phyloP scores from a whole-genome alignment of 2,329 filamentous ascomycete genomes.

The Fusarium sororula region DNA sequence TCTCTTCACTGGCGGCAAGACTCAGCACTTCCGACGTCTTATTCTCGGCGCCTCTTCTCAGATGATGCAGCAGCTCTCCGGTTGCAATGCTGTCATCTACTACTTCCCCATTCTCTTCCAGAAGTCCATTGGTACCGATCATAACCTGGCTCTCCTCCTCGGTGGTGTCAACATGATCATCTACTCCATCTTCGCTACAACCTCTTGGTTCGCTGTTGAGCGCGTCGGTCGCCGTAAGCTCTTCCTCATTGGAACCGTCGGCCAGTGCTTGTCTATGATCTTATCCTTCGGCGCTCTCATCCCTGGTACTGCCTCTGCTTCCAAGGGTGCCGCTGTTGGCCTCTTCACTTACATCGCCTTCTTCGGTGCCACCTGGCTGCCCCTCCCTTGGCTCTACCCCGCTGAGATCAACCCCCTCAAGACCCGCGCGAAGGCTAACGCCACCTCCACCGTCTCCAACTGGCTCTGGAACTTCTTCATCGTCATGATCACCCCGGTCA shows the following conservation, averaged over 20 bases:
- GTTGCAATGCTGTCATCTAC: conserved; percentile 68
- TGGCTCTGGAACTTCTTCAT: conserved; percentile 77
- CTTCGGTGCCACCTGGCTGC: conserved; percentile 72
- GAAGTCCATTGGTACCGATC: conserved; percentile 36
- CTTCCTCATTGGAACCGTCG: conserved; percentile 55
- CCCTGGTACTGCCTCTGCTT: conserved; percentile 62
- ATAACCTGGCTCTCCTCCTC: conserved; percentile 59
- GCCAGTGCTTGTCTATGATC: conserved; percentile 66
- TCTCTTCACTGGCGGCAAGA: conserved; percentile 69
- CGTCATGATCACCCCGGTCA: conserved; percentile 80
- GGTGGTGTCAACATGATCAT: conserved; percentile 62
- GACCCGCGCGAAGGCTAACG: conserved; percentile 65
- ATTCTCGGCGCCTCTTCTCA: conserved; percentile 67
- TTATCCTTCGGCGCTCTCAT: conserved; percentile 71
- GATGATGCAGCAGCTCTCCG: conserved; percentile 71
- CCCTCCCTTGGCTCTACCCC: conserved; percentile 68
- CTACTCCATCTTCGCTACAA: conserved; percentile 65
- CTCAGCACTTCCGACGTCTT: conserved; percentile 72
- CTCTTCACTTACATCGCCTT: conserved; percentile 76
- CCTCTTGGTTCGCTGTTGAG: conserved; percentile 63
- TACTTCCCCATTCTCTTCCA: conserved; percentile 68
- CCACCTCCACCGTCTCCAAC: conserved; percentile 65
- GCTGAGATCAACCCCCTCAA: conserved; percentile 69
- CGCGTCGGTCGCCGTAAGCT: conserved; percentile 57
- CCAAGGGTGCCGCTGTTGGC: conserved; percentile 74